A percentile compares a stretch with the other conserved stretches of the same genome.
These are phyloP conservation scores for Lavandula angustifolia DNA, from an alignment of 257 asterid genomes.

Conservation along the genomic window DNA sequence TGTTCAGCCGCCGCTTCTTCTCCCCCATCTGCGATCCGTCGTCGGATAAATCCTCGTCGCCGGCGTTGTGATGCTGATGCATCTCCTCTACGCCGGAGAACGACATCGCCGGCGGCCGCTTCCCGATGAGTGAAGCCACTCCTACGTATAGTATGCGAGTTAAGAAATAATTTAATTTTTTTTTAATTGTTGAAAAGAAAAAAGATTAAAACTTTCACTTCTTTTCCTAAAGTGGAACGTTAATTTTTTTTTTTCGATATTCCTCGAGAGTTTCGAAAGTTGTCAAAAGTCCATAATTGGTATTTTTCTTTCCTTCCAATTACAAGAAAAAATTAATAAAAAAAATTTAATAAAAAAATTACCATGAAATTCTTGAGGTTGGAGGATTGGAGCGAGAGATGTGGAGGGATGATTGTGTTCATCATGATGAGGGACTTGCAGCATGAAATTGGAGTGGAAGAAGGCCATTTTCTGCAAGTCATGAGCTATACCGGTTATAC, in stretches of 20 bases:
- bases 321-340: background rate
- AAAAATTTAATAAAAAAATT: background rate
- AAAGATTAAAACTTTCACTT: background rate
- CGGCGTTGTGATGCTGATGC: slow-evolving; percentile 26
- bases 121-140: slow-evolving; percentile 46
- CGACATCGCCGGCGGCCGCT: slow-evolving; percentile 43
- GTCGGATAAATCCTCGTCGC: slow-evolving; percentile 52
- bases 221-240: too few relatives aligned
- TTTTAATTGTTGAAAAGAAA: too few relatives aligned
- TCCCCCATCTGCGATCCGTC: slow-evolving; percentile 59
- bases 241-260: too few relatives aligned
- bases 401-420: slow-evolving; percentile 44
- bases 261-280: too few relatives aligned
- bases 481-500: slow-evolving; percentile 32
- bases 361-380: slow-evolving; percentile 57
- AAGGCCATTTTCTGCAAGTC: slow-evolving; percentile 63
- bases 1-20: slow-evolving; percentile 60
- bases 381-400: slow-evolving; percentile 42
- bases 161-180: too few relatives aligned
- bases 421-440: slow-evolving; percentile 65
- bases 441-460: slow-evolving; percentile 78
- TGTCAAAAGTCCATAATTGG: too few relatives aligned
- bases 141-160: slow-evolving; percentile 19
- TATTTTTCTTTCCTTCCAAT: background rate
- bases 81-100: slow-evolving; percentile 37